Evolutionary conservation across 768 basidiomycete genomes (phyloP).

Genomic region (Phaffia tasmanica): DNA sequence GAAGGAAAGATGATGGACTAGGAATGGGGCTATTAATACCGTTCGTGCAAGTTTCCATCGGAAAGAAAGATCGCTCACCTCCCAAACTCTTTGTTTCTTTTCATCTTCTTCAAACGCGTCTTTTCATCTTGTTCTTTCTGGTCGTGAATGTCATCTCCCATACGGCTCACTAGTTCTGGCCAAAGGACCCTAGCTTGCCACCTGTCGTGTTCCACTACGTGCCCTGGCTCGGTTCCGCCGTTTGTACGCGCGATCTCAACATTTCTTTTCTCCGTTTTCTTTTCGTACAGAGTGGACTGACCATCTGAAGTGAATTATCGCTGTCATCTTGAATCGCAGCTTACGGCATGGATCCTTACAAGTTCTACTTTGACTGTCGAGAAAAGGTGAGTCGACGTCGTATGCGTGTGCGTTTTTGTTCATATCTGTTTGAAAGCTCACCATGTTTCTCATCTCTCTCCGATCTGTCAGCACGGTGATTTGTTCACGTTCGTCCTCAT

Average conservation of each 20-base stretch:
- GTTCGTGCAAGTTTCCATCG: background rate
- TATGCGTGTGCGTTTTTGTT: background rate
- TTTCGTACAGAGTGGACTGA: background rate
- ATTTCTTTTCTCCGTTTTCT: background rate
- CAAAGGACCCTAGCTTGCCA: conserved; percentile 59
- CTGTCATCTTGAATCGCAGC: conserved; percentile 22
- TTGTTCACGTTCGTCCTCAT: conserved; percentile 92
- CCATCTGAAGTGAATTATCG: too few relatives aligned
- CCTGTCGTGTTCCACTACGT: conserved; percentile 89
- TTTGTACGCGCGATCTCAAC: conserved; percentile 32
- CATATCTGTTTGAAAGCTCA: background rate
- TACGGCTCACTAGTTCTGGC: conserved; percentile 46
- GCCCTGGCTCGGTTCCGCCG: conserved; percentile 79
- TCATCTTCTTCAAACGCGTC: background rate
- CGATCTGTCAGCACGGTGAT: conserved; percentile 62
- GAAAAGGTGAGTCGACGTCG: conserved; percentile 35
- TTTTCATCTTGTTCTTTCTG: background rate
- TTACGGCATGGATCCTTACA: conserved; percentile 88
- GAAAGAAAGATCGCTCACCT: background rate
- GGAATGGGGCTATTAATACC: background rate
- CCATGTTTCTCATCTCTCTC: background rate
- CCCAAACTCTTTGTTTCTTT: background rate
- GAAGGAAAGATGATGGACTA: background rate
- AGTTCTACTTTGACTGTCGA: conserved; percentile 65
- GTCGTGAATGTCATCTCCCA: background rate